Base-by-base conservation (phyloP, 2,329 filamentous ascomycete genomes). In the Colletotrichum lentis region DNA sequence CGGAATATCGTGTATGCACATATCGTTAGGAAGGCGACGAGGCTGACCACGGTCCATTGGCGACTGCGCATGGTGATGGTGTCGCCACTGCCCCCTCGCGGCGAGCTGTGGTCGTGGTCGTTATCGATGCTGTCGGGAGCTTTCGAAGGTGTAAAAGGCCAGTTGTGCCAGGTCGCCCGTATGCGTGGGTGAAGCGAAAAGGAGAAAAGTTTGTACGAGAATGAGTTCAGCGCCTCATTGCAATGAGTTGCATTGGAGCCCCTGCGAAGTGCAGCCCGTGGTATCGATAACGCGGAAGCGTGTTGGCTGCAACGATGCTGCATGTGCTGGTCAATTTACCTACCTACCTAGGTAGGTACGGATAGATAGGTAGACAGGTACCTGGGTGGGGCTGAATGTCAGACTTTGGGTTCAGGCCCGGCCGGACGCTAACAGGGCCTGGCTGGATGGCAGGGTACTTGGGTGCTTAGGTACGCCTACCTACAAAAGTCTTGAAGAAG, bases 21-120 rank as follows among this genome's bases (percentile, higher is more conserved):
- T 55, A 83, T 71, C 64, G 77, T 71, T 69, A 82, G 71, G 72
- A 82, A 78, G 64, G 79, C 72, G 64, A 81, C 53, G 35, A 75
- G 75, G 69, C 74, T 74, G 53, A 77, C 66, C 22, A 78, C 69
- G 63, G 80, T 65, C 68, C 78, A 64, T 67, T 82, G 79, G 64
- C 81, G 80, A 69, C 80, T 79, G 76, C 80, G 78, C 58, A 67
- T 75, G 64, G 71, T 70, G 59, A 52, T 69, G 53, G 37, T 65
- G 46, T 61, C 31, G 43, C 60, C 55, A 55, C 60, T 20, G 24
- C 55, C 55, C 52, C 64, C 37, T 62, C 22, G 56, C 44, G 52
- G 55, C 44, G 43, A 27, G 44, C 56, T 69, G 31, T 6, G 27
- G 54, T 68, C 49, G 54, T 20, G n/a, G n/a, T n/a, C n/a, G n/a